Base-by-base conservation (phyloP, 129 eudicot species). In the Smallanthus sonchifolius region DNA sequence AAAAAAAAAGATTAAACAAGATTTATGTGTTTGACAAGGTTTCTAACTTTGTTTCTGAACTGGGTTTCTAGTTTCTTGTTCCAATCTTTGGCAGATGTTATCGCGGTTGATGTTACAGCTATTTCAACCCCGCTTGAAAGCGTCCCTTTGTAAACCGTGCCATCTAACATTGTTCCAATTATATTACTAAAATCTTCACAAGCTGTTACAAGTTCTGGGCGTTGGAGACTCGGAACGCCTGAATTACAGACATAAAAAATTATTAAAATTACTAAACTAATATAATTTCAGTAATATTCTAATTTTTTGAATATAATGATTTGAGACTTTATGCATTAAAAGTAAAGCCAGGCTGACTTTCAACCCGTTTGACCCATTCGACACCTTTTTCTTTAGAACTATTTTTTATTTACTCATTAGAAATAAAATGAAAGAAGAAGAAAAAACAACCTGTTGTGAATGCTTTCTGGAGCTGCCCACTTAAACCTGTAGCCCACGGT, bases 121-220 rank as follows among this genome's bases (percentile, higher is more conserved):
- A 91, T 91, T 78, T 91, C 96, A 73, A 88, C 89, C 61, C 97
- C 97, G 63, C 87, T 88, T 8, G 96, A 88, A 66, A 91, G 96
- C 59, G 92, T 91, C 47, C 97, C 97, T 83, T 91, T 91, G 76
- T 91, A 91, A 28, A 91, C 88, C 4, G 80, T 88, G 6, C 88
- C 88, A 57, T 82, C 86, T 42, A 83, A 62, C 74, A 83, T 74
- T 39, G 84, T 52, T 42, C 97, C 90, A 70, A 91, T 86, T 67
- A 91, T 83, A 67, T 91, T 91, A 80, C 97, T 91, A 67, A 91
- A 91, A 83, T 88, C 97, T 77, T 91, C 97, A 65, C 97, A 91
- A 24, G 97, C 97, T 39, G 75, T 73, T 80, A 78, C 95, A 67
- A 91, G 97, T 76, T 91, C 97, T 0, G 84, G 60, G 3, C 92